These are phyloP conservation scores for Paramyrothecium sp. DNA, from an alignment of 2,329 filamentous ascomycete species.

Conservation along the genomic window DNA sequence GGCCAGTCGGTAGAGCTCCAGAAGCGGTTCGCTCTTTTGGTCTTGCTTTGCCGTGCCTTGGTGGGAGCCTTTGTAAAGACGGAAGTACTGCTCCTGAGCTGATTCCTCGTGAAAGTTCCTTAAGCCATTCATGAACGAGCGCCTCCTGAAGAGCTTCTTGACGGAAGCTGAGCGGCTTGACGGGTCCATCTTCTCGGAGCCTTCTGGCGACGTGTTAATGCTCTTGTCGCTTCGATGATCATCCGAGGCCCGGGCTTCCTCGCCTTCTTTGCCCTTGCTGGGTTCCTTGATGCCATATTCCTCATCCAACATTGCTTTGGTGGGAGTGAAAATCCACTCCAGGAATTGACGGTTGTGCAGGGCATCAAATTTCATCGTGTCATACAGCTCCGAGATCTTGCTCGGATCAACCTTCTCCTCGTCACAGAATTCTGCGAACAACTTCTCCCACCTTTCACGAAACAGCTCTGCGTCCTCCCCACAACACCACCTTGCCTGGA, in stretches of 20 bases:
- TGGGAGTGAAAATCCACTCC: conserved; percentile 95
- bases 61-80: conserved; percentile 76
- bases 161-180: conserved; percentile 31
- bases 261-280: conserved; percentile 39
- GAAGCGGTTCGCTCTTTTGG: conserved; percentile 79
- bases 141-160: conserved; percentile 54
- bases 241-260: conserved; percentile 36
- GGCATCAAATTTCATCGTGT: conserved; percentile 99
- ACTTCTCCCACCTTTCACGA: conserved; percentile 95
- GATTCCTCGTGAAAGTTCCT: conserved; percentile 53
- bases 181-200: conserved; percentile 39
- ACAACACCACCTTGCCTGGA: conserved; percentile 93
- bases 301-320: conserved; percentile 73
- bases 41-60: conserved; percentile 73
- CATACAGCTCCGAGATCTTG: conserved; percentile 97
- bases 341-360: conserved; percentile 94
- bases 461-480: conserved; percentile 94
- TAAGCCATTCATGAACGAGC: conserved; percentile 57
- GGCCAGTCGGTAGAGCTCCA: conserved; percentile 88
- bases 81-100: conserved; percentile 76
- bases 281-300: conserved; percentile 48
- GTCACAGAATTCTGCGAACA: conserved; percentile 95
- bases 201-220: conserved; percentile 28
- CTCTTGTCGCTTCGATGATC: conserved; percentile 26
- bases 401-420: conserved; percentile 97